Evolutionary conservation across 2,329 filamentous ascomycete genomes (phyloP), one percentile per base, ranked within the genome.

Genomic region (Stagonosporopsis tanaceti): DNA sequence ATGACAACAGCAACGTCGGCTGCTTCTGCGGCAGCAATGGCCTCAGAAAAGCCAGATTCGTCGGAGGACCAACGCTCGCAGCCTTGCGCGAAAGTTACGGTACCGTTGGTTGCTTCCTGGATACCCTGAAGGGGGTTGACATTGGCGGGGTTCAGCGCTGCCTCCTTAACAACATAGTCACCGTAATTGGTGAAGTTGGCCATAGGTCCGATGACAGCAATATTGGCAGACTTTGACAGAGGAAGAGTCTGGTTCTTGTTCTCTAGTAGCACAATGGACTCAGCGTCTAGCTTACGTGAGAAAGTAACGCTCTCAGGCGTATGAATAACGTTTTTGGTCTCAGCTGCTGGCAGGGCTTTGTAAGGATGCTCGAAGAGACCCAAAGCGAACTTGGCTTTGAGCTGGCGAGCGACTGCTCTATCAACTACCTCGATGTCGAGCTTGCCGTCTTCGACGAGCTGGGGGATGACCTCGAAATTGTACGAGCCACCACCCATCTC

Each of bases 401-500:
- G 82, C 9, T 89, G 78, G 51, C 89, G 80, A 4, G 85, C 80
- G 2, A 92, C 89, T 4, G 89, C 89, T 8, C 79, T 83, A 71
- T 92, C 82, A n/a, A 92, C 85, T 25, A 84, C 68, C 6, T 82
- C 76, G 27, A 86, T 79, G 39, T 85, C 80, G 1, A 92, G 76
- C 53, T 84, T 86, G 0, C 88, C 87, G 1, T 83, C 80, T 51
- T 85, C 76, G 15, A 92, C 81, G 46, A 92, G 81, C 27, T 84
- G 79, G 6, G 89, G 87, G 48, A 92, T 91, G 34, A 81, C 84
- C 62, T 86, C 81, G 68, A 87, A 76, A 70, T 87, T 91, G 78
- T 85, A 92, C 20, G 86, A 88, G 20, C 90, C 89, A 37, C 89
- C 89, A 12, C 89, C 89, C 89, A 92, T 92, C 67, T 92, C 90